Evolutionary conservation across 306 rosid species (phyloP).

Genomic region (Urtica urens): DNA sequence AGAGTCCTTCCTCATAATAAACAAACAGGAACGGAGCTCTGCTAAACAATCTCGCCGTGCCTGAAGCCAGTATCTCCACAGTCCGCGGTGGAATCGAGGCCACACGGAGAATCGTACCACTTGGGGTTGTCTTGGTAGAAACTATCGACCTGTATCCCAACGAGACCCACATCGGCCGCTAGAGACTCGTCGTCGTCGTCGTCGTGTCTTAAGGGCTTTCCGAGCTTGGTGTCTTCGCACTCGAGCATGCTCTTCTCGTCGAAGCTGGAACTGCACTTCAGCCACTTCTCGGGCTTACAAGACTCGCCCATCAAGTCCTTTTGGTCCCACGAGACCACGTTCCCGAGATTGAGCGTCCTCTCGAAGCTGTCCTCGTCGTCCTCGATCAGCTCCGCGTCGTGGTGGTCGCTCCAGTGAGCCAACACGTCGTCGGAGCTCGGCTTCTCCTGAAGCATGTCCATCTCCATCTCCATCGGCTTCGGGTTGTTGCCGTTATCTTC

Average conservation of each 20-base stretch:
- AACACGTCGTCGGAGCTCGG: constrained; percentile 57
- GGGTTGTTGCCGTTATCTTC: constrained; percentile 39
- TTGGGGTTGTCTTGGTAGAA: constrained; percentile 84
- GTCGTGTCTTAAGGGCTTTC: constrained; percentile 76
- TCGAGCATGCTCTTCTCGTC: constrained; percentile 87
- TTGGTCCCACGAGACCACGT: constrained; percentile 87
- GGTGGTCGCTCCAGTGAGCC: constrained; percentile 87
- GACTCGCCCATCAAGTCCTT: constrained; percentile 62
- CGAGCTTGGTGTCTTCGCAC: constrained; percentile 85
- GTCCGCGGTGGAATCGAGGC: constrained; percentile 73
- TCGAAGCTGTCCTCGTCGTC: constrained; percentile 93
- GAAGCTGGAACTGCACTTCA: constrained; percentile 77
- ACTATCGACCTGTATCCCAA: constrained; percentile 89
- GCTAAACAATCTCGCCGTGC: constrained; percentile 80
- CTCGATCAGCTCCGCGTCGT: constrained; percentile 84
- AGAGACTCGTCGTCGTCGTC: constrained; percentile 76
- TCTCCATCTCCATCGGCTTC: constrained; percentile 52
- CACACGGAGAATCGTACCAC: constrained; percentile 99
- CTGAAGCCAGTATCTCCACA: constrained; percentile 81
- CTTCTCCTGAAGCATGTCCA: constrained; percentile 56
- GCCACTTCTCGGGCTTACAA: constrained; percentile 94
- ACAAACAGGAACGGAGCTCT: too few relatives aligned
- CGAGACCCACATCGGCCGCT: constrained; percentile 82
- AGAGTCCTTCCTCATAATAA: constrained; percentile 29
- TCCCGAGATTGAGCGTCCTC: constrained; percentile 62